Evolutionary conservation across 2,329 filamentous ascomycete species (phyloP).

Genomic region (Alternaria solani): DNA sequence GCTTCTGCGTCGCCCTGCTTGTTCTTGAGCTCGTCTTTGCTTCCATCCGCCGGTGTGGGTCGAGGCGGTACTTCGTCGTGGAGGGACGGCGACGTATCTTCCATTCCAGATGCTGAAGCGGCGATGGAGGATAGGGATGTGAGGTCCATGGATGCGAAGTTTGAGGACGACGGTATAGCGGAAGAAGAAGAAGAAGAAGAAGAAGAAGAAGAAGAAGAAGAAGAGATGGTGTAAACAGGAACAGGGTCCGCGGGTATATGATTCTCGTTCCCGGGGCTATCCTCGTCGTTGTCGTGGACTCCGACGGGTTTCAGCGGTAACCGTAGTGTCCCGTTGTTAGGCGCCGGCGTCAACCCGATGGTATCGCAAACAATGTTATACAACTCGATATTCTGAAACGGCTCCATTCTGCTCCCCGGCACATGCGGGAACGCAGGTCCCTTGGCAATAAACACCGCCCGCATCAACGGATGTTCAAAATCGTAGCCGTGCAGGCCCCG

Average conservation of each 20-base stretch:
- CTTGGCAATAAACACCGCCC: conserved; percentile 90
- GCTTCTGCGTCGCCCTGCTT: background rate
- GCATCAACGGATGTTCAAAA: conserved; percentile 92
- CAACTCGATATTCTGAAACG: conserved; percentile 93
- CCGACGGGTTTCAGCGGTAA: conserved; percentile 72
- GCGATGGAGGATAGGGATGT: conserved; percentile 33
- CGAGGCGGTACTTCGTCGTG: conserved; percentile 3
- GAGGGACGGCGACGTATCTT: conserved; percentile 19
- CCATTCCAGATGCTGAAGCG: conserved; percentile 33
- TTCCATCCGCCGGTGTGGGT: conserved; percentile 21
- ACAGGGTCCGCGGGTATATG: conserved; percentile 65
- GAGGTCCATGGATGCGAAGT: conserved; percentile 24
- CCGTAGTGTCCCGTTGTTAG: conserved; percentile 88
- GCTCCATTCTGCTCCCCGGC: conserved; percentile 78
- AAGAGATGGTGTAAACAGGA: conserved; percentile 8
- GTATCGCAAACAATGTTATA: conserved; percentile 96
- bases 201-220: conserved; percentile 9
- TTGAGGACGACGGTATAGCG: background rate
- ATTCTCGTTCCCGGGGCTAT: conserved; percentile 42
- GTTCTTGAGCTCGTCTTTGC: background rate
- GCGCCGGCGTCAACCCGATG: conserved; percentile 72
- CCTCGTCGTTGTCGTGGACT: conserved; percentile 63
- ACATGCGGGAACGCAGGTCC: conserved; percentile 91
- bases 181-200: conserved; percentile 12
- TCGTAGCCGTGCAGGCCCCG: conserved; percentile 93